Evolutionary conservation across 805 yeast genomes (phyloP).

Genomic region (Metschnikowia gruessii): DNA sequence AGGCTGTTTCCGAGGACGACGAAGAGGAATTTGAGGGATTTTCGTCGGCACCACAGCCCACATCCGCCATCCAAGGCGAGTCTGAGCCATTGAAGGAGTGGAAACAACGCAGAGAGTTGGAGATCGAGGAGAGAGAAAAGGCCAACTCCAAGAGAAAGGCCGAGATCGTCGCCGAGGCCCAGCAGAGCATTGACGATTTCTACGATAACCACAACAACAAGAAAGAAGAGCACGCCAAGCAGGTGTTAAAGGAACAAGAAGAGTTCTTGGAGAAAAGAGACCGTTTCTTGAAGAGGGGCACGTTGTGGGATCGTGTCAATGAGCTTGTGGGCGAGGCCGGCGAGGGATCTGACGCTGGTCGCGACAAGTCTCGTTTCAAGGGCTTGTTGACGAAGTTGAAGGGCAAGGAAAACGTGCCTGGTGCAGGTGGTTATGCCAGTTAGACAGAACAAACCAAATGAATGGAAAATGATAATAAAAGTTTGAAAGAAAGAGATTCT

Average conservation of each 20-base stretch:
- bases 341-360: conserved; percentile 40
- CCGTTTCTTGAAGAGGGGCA: conserved; percentile 45
- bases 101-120: conserved; percentile 77
- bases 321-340: conserved; percentile 49
- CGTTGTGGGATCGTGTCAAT: conserved; percentile 58
- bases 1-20: conserved; percentile 24
- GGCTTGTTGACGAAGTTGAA: conserved; percentile 61
- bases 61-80: conserved; percentile 34
- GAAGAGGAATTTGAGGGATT: conserved; percentile 44
- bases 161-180: conserved; percentile 72
- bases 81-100: conserved; percentile 61
- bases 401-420: conserved; percentile 72
- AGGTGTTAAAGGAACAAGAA: conserved; percentile 64
- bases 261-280: conserved; percentile 74
- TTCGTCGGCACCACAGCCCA: conserved; percentile 17
- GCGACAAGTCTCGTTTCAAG: conserved; percentile 71
- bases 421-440: conserved; percentile 59
- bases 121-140: conserved; percentile 76
- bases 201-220: conserved; percentile 87
- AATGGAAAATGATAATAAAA: not conserved
- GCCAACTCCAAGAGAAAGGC: conserved; percentile 60
- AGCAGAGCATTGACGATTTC: conserved; percentile 82
- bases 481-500: not conserved
- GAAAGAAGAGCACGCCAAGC: conserved; percentile 64
- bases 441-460: conserved; percentile 4